Evolutionary conservation across 108 stramenopile species (phyloP), one percentile per base, ranked within the genome.

Genomic region (Tribonema minus): DNA sequence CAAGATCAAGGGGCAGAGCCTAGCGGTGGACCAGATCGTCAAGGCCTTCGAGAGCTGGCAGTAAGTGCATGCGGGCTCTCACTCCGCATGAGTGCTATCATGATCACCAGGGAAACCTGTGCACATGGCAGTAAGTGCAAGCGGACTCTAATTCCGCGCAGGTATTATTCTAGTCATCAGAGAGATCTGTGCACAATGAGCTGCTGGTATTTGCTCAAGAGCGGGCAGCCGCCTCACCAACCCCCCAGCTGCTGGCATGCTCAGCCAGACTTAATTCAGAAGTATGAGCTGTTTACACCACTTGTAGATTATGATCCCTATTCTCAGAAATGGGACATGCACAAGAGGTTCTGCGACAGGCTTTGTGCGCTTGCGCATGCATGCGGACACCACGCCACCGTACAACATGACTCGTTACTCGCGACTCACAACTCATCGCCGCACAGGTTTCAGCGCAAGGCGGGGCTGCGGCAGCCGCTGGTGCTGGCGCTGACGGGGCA

Each of bases 401-500:
- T n/a, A n/a, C n/a, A n/a, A n/a, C n/a, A n/a, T n/a, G n/a, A n/a
- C n/a, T n/a, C n/a, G n/a, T n/a, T n/a, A n/a, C n/a, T n/a, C n/a
- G n/a, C n/a, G n/a, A n/a, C n/a, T n/a, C n/a, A n/a, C n/a, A n/a
- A n/a, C n/a, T n/a, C n/a, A n/a, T n/a, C n/a, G n/a, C n/a, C n/a
- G n/a, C n/a, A n/a, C 7, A 6, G 29, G 7, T 67, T 6, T 9
- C 20, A 3, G 12, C 35, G 32, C 20, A 25, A 30, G 31, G 67
- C 68, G 32, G 77, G 68, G 9, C 60, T 39, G 32, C 37, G 68
- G 34, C 34, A 79, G 60, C 81, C 81, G 20, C 66, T 82, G 59
- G 81, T 82, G 30, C 40, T 82, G 61, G 81, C 81, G 15, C 37
- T 82, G 58, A 82, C 81, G 64, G 81, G 81, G n/a, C 72, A 71